Evolutionary conservation across 139 green algal species (phyloP).

Genomic region (Closterium sp.): DNA sequence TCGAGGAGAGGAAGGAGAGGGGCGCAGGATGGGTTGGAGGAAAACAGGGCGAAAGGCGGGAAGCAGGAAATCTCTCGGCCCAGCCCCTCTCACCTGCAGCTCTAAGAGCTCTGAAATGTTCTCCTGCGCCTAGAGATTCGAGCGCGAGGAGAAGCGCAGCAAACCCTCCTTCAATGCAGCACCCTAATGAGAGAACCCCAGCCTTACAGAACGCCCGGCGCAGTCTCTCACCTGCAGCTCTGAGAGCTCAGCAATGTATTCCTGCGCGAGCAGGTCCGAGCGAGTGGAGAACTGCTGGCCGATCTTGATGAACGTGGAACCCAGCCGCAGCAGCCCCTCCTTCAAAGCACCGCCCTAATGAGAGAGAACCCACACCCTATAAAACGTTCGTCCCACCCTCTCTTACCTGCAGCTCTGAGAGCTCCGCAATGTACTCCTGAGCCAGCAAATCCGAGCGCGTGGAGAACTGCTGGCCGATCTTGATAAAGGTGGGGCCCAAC

Average conservation of each 20-base stretch:
- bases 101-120: slow-evolving; percentile 94
- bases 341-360: slow-evolving; percentile 80
- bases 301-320: slow-evolving; percentile 92
- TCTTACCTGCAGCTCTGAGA: slow-evolving; percentile 86
- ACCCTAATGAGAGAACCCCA: slow-evolving; percentile 69
- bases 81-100: slow-evolving; percentile 68
- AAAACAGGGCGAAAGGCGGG: too few relatives aligned
- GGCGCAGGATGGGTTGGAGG: too few relatives aligned
- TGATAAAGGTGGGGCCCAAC: slow-evolving; percentile 94
- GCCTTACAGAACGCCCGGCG: too few relatives aligned
- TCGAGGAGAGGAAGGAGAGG: too few relatives aligned
- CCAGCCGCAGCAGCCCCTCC: slow-evolving; percentile 85
- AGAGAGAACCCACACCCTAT: slow-evolving; percentile 32
- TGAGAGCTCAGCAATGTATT: slow-evolving; percentile 77
- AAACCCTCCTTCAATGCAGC: slow-evolving; percentile 92
- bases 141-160: slow-evolving; percentile 88
- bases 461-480: slow-evolving; percentile 95
- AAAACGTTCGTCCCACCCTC: background rate
- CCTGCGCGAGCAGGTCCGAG: slow-evolving; percentile 82
- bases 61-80: too few relatives aligned
- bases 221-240: slow-evolving; percentile 56
- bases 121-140: slow-evolving; percentile 87
- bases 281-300: slow-evolving; percentile 92
- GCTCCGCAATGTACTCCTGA: slow-evolving; percentile 92
- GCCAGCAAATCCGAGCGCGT: slow-evolving; percentile 89